Conservation (phyloP, 2,329 filamentous ascomycete species). For the Sclerotinia sclerotiorum region DNA sequence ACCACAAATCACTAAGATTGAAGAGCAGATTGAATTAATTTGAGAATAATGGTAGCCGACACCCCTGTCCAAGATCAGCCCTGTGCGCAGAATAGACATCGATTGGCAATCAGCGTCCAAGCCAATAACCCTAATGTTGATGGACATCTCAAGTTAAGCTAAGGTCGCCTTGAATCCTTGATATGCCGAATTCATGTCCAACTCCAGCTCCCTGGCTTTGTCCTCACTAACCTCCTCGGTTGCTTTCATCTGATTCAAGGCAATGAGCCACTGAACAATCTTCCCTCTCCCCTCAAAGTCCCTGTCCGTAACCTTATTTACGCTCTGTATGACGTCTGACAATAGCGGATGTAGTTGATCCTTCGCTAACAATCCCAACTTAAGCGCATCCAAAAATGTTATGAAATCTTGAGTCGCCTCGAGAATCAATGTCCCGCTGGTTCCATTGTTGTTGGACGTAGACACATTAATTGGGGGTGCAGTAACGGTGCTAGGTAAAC, state of each 20-base stretch:
- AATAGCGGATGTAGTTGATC: constrained; percentile 94
- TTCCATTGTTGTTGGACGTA: constrained; percentile 45
- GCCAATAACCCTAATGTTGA: constrained; percentile 3
- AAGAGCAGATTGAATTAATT: background rate
- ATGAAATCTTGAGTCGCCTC: constrained; percentile 98
- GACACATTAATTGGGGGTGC: constrained; percentile 49
- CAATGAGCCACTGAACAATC: constrained; percentile 98
- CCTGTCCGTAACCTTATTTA: constrained; percentile 92
- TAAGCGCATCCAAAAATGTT: constrained; percentile 92
- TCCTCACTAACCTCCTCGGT: constrained; percentile 86
- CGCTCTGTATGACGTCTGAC: constrained; percentile 93
- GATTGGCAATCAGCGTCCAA: background rate
- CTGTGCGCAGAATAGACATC: background rate
- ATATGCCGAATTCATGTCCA: constrained; percentile 94
- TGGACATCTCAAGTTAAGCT: constrained; percentile 32
- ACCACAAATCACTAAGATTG: background rate
- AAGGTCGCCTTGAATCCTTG: constrained; percentile 75
- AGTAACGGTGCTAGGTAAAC: constrained; percentile 79
- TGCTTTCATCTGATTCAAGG: constrained; percentile 95
- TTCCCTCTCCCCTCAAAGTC: constrained; percentile 96
- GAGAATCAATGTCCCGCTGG: constrained; percentile 64
- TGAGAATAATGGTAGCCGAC: background rate
- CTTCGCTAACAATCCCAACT: constrained; percentile 88
- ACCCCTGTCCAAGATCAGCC: background rate
- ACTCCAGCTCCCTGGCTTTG: constrained; percentile 82